Percentiles rank a stretch among this genome's conserved stretches.
These are phyloP conservation scores for Solanum ahanhuiri DNA, from an alignment of 257 asterid genomes.

Conservation along the genomic window DNA sequence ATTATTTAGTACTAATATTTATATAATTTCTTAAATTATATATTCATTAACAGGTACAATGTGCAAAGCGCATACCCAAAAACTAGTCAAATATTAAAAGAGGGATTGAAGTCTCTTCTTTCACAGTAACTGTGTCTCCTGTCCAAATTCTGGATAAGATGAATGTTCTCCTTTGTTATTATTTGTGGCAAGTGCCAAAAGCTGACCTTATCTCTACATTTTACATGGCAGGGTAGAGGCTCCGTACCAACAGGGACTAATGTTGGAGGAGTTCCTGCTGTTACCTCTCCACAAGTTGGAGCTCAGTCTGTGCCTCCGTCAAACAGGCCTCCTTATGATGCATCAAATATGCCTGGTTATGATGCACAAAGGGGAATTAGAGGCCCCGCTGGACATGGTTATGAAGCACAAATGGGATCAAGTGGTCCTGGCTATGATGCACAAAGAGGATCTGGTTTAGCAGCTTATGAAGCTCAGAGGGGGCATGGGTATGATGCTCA, in stretches of 20 bases:
- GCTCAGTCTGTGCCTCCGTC: constrained; percentile 33
- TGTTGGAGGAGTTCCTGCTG: constrained; percentile 26
- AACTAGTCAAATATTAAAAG: not conserved
- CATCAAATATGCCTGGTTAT: constrained; percentile 29
- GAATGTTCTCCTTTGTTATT: not conserved
- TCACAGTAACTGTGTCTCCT: not conserved
- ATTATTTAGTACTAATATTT: not conserved
- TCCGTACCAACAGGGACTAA: constrained; percentile 33
- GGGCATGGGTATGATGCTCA: constrained; percentile 22
- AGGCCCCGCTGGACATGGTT: constrained; percentile 26
- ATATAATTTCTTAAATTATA: not conserved
- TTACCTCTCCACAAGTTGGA: constrained; percentile 34
- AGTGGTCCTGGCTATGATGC: constrained; percentile 31
- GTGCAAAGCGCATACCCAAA: not conserved
- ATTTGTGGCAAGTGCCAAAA: not conserved
- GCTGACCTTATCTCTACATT: not conserved
- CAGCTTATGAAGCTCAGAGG: constrained; percentile 31
- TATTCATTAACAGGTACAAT: not conserved
- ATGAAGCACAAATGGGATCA: constrained; percentile 24
- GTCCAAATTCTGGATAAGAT: not conserved
- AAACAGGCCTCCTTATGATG: constrained; percentile 30
- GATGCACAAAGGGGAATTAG: constrained; percentile 20
- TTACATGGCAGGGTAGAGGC: constrained; percentile 35
- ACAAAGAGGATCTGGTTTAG: constrained; percentile 22
- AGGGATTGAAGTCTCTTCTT: not conserved